phyloP scores from a whole-genome alignment of 257 asterid species.

The Nicotiana otophora region DNA sequence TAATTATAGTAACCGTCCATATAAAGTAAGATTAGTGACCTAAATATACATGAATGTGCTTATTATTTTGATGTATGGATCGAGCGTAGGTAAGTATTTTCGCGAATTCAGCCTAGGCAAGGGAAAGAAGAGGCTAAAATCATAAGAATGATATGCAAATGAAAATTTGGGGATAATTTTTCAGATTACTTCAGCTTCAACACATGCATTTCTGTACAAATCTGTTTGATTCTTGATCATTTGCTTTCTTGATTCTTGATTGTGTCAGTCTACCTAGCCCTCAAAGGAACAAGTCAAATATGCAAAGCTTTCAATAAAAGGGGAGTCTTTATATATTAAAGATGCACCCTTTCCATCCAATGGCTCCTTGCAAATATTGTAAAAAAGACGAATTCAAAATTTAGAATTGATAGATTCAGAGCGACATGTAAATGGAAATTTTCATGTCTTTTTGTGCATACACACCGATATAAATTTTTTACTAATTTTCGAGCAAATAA shows the following conservation, averaged over 20 bases:
- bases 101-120: background rate
- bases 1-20: background rate
- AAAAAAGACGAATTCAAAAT: background rate
- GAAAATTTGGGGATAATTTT: background rate
- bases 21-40: background rate
- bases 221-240: background rate
- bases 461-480: background rate
- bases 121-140: background rate
- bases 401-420: background rate
- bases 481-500: too few species aligned
- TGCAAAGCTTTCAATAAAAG: background rate
- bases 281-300: background rate
- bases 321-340: too few species aligned
- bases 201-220: background rate
- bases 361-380: too few species aligned
- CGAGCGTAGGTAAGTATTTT: background rate
- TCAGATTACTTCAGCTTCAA: background rate
- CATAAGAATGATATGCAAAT: background rate
- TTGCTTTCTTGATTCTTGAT: background rate
- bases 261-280: background rate
- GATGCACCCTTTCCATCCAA: too few species aligned
- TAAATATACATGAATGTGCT: background rate
- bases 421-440: background rate
- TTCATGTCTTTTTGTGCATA: rapidly evolving
- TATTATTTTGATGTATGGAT: background rate